A percentile compares a stretch with the other conserved stretches of the same genome.
These are phyloP conservation scores for Pseudopithomyces chartarum DNA, from an alignment of 2,329 filamentous ascomycete species.

Conservation along the genomic window DNA sequence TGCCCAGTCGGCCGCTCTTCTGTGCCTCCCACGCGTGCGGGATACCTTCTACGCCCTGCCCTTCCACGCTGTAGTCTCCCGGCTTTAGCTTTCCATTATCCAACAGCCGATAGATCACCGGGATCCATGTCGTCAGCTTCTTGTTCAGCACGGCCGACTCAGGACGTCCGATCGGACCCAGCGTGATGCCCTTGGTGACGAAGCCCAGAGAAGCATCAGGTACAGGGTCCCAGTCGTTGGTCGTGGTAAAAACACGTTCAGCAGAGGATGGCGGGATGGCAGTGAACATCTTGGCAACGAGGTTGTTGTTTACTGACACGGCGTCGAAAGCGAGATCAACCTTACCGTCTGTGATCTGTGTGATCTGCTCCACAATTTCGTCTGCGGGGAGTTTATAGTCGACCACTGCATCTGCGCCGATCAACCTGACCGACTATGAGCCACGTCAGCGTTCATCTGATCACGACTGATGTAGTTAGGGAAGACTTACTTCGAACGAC, in stretches of 20 bases:
- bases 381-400: constrained; percentile 36
- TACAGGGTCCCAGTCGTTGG: constrained; percentile 19
- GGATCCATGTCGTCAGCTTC: constrained; percentile 17
- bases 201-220: constrained; percentile 10
- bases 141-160: constrained; percentile 20
- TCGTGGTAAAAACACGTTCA: constrained; percentile 19
- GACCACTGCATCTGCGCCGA: constrained; percentile 33
- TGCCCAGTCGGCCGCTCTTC: constrained; percentile 22
- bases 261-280: constrained; percentile 30
- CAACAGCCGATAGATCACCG: constrained; percentile 20
- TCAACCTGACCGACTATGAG: constrained; percentile 27
- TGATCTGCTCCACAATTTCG: constrained; percentile 32
- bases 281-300: constrained; percentile 24
- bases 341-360: constrained; percentile 30
- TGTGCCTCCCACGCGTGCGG: constrained; percentile 22
- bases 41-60: constrained; percentile 21
- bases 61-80: constrained; percentile 18
- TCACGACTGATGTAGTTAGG: neutral
- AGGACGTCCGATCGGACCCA: constrained; percentile 26
- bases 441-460: neutral
- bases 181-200: constrained; percentile 8
- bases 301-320: constrained; percentile 31
- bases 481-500: constrained; percentile 24
- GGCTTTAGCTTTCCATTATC: constrained; percentile 18
- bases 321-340: constrained; percentile 38